Percentiles rank a stretch among this genome's conserved stretches.
Evolutionary conservation across 495 filamentous ascomycete genomes (phyloP).

Genomic region (Chaetomidium leptoderma): DNA sequence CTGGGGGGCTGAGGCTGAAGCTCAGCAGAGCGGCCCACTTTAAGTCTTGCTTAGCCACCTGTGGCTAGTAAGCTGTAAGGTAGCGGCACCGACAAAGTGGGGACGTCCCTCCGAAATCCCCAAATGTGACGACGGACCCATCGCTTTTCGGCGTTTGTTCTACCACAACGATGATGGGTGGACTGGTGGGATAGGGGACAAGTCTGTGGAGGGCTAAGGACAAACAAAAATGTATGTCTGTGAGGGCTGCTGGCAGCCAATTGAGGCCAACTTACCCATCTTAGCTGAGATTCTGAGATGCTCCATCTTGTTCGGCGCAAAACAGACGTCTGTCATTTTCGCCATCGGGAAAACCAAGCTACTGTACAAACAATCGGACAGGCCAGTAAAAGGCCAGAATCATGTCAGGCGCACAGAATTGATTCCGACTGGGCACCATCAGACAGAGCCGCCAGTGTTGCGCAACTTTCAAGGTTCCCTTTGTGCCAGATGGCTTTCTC

Average conservation of each 20-base stretch:
- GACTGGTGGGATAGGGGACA: no score
- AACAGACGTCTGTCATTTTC: background rate
- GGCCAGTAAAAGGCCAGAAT: background rate
- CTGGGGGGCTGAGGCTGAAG: slow-evolving; percentile 10
- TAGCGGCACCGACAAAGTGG: no score
- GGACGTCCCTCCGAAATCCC: no score
- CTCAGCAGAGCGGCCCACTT: background rate
- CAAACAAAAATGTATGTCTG: no score
- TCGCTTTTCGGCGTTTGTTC: no score
- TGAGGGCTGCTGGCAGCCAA: no score
- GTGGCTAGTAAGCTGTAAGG: slow-evolving; percentile 4
- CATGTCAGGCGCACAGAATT: background rate
- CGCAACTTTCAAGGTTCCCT: background rate
- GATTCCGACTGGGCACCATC: background rate
- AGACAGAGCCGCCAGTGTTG: background rate
- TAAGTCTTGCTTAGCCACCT: background rate
- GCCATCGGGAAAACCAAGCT: background rate
- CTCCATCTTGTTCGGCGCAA: no score
- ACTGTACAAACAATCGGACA: background rate
- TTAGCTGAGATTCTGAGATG: no score
- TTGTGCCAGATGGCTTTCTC: background rate
- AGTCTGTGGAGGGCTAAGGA: no score
- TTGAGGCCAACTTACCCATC: no score
- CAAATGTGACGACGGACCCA: no score
- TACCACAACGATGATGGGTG: no score